These are phyloP conservation scores for Stemphylium lycopersici DNA, from an alignment of 2,329 filamentous ascomycete species.

Conservation along the genomic window DNA sequence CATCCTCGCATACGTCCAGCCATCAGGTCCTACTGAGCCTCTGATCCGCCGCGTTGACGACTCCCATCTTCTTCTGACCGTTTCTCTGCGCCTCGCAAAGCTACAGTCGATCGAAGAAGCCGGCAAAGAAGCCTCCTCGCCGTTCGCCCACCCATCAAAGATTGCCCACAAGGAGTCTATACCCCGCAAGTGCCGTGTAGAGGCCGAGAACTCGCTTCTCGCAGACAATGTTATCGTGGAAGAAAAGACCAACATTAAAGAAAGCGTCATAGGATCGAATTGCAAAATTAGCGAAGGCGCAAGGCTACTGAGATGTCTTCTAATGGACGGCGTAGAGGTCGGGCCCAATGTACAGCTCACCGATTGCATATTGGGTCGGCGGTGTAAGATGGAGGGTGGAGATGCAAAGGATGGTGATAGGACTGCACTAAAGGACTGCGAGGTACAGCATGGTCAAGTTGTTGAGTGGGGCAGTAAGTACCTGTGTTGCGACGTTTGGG, in stretches of 20 bases:
- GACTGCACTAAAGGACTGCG: constrained; percentile 79
- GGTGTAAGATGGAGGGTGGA: constrained; percentile 82
- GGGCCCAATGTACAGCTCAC: constrained; percentile 85
- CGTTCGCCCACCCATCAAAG: constrained; percentile 79
- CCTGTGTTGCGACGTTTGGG: background rate
- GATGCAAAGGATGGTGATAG: constrained; percentile 55
- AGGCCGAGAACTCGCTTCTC: constrained; percentile 79
- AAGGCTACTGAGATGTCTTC: constrained; percentile 81
- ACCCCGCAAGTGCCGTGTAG: constrained; percentile 80
- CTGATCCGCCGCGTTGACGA: constrained; percentile 90
- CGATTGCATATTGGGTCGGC: constrained; percentile 82
- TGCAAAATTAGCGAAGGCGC: constrained; percentile 87
- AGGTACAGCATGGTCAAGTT: constrained; percentile 85
- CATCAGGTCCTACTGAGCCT: constrained; percentile 61
- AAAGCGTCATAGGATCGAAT: constrained; percentile 84
- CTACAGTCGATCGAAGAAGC: constrained; percentile 72
- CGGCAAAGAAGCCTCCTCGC: constrained; percentile 60
- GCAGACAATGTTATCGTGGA: constrained; percentile 89
- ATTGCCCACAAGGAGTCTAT: constrained; percentile 84
- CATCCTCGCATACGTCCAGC: constrained; percentile 82
- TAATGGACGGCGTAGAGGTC: constrained; percentile 91
- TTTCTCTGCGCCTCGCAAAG: constrained; percentile 87
- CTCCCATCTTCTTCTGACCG: constrained; percentile 76
- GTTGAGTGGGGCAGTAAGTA: constrained; percentile 73
- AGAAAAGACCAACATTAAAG: constrained; percentile 90